phyloP scores from a whole-genome alignment of 176 grass and related monocot species.

The Tillandsia leiboldiana region DNA sequence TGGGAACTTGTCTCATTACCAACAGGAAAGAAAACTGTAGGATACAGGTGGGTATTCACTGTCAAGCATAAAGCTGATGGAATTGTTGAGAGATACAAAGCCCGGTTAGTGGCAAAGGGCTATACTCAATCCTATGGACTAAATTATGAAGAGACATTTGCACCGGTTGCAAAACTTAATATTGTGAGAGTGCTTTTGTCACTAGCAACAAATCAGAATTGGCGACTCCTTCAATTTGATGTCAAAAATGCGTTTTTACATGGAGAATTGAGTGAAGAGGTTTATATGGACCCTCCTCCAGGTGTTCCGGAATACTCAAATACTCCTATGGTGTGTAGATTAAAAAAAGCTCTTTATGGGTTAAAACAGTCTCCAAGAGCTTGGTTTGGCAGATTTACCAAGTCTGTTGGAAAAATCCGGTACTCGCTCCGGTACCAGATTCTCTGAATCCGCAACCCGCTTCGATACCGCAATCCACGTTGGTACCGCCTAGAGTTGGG shows the following conservation, averaged over 20 bases:
- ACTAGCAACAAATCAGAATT: neutral
- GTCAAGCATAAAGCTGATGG: constrained; percentile 2
- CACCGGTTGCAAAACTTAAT: neutral
- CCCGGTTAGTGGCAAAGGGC: constrained; percentile 1
- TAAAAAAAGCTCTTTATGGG: neutral
- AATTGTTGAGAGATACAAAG: neutral
- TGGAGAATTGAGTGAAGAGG: neutral
- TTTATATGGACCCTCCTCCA: neutral
- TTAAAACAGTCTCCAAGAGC: constrained; percentile 1
- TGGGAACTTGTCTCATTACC: neutral
- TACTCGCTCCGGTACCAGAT: too few relatives aligned
- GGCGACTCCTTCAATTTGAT: too few relatives aligned
- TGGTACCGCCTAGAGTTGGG: too few relatives aligned
- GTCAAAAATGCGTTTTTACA: too few relatives aligned
- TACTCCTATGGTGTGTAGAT: neutral
- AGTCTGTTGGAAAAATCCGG: too few relatives aligned
- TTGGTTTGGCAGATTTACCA: neutral
- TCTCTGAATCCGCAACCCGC: too few relatives aligned
- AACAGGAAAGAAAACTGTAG: neutral
- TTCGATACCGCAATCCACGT: too few relatives aligned
- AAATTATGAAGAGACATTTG: constrained; percentile 11
- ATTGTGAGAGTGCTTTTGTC: neutral
- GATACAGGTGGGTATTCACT: neutral
- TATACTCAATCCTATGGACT: neutral
- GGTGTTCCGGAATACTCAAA: neutral